Evolutionary conservation across 306 rosid species (phyloP).

Genomic region (Glycine latifolia): DNA sequence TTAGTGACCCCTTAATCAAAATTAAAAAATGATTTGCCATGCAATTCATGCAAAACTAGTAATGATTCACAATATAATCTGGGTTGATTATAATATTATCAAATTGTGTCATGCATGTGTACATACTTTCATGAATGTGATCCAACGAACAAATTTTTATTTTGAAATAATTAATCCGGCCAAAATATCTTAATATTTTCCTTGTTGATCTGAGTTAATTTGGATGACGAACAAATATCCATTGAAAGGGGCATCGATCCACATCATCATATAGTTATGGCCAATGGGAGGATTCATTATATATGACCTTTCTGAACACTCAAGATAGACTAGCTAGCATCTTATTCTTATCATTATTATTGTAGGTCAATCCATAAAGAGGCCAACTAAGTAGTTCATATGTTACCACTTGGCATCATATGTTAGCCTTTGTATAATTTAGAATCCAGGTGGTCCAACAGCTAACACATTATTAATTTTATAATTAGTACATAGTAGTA

Average conservation of each 20-base stretch:
- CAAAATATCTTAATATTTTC: conserved; percentile 22
- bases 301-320: conserved; percentile 31
- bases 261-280: conserved; percentile 1
- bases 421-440: conserved; percentile 22
- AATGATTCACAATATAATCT: background rate
- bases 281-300: background rate
- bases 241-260: background rate
- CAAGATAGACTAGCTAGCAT: background rate
- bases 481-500: background rate
- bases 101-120: background rate
- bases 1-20: too few relatives aligned
- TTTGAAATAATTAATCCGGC: background rate
- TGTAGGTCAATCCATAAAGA: conserved; percentile 9
- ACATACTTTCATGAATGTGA: background rate
- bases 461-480: background rate
- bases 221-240: conserved; percentile 32
- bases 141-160: background rate
- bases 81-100: background rate
- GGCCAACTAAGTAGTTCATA: conserved; percentile 36
- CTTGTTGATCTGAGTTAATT: background rate
- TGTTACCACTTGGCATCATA: conserved; percentile 35
- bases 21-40: conserved; percentile 13
- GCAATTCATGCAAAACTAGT: conserved; percentile 37
- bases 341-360: background rate
- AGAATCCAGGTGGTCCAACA: conserved; percentile 22